These are phyloP conservation scores for Apostasia ramifera DNA, from an alignment of 106 monocot genomes.

Conservation along the genomic window DNA sequence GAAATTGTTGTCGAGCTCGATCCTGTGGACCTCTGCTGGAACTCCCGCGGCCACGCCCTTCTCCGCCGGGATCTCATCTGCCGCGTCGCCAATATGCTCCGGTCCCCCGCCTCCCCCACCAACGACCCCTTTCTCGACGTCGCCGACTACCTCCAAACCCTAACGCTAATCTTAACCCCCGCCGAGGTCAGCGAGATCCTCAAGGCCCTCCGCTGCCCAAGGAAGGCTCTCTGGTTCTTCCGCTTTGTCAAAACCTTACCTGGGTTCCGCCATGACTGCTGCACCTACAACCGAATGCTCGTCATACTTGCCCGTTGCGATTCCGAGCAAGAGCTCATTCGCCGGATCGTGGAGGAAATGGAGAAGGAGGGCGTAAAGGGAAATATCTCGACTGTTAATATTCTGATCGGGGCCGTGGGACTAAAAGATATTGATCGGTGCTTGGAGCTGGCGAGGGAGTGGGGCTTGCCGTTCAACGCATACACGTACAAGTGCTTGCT, in stretches of 20 bases:
- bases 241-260: constrained; percentile 49
- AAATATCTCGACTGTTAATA: constrained; percentile 77
- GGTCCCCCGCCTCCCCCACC: constrained; percentile 12
- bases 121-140: constrained; percentile 65
- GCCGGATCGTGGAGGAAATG: constrained; percentile 59
- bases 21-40: constrained; percentile 28
- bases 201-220: constrained; percentile 37
- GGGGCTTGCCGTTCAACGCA: constrained; percentile 68
- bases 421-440: constrained; percentile 41
- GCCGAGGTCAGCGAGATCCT: constrained; percentile 73
- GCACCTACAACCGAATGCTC: constrained; percentile 82
- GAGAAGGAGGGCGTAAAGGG: constrained; percentile 61
- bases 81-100: constrained; percentile 49
- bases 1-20: constrained; percentile 47
- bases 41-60: constrained; percentile 48
- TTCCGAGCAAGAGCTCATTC: constrained; percentile 18
- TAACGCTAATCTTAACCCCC: constrained; percentile 52
- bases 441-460: constrained; percentile 60
- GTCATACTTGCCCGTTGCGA: constrained; percentile 24
- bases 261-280: constrained; percentile 73
- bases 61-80: constrained; percentile 89
- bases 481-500: constrained; percentile 88
- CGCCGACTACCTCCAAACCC: constrained; percentile 62
- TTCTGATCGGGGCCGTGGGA: constrained; percentile 58
- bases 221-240: constrained; percentile 57